A percentile compares a stretch with the other conserved stretches of the same genome.
Conservation (phyloP, 768 basidiomycete species). For the Podaxis mareebaensis region DNA sequence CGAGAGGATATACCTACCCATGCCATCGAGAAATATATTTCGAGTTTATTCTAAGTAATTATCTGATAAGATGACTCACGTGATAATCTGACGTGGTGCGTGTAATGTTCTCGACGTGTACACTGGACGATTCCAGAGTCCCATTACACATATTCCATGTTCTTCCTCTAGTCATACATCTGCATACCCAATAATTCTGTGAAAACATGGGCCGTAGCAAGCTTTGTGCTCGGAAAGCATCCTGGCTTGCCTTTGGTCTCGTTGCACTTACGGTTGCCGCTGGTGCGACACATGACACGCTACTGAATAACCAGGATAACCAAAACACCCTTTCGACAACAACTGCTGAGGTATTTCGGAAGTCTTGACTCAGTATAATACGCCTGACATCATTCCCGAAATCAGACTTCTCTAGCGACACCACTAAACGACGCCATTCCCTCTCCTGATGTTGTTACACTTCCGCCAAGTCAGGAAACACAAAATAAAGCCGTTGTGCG, state of each 20-base stretch:
- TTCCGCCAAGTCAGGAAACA: not conserved
- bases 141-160: constrained; percentile 8
- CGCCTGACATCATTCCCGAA: not conserved
- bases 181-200: constrained; percentile 1
- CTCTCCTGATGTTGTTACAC: not conserved
- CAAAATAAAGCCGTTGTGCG: constrained; percentile 7
- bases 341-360: constrained; percentile 27
- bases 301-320: constrained; percentile 26
- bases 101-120: constrained; percentile 22
- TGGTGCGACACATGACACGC: constrained; percentile 42
- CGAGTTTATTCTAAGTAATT: not conserved
- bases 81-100: constrained; percentile 26
- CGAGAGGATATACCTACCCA: constrained; percentile 5
- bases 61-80: constrained; percentile 22
- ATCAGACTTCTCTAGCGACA: not conserved
- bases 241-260: constrained; percentile 64
- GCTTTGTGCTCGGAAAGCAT: constrained; percentile 43
- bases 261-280: constrained; percentile 49
- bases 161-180: not conserved
- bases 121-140: constrained; percentile 2
- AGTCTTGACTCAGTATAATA: not conserved
- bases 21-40: constrained; percentile 12
- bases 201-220: constrained; percentile 27
- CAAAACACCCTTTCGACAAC: constrained; percentile 32
- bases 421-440: not conserved